Base-by-base conservation (phyloP, 192 early-diverging fungal species). In the Rhizophagus clarus region DNA sequence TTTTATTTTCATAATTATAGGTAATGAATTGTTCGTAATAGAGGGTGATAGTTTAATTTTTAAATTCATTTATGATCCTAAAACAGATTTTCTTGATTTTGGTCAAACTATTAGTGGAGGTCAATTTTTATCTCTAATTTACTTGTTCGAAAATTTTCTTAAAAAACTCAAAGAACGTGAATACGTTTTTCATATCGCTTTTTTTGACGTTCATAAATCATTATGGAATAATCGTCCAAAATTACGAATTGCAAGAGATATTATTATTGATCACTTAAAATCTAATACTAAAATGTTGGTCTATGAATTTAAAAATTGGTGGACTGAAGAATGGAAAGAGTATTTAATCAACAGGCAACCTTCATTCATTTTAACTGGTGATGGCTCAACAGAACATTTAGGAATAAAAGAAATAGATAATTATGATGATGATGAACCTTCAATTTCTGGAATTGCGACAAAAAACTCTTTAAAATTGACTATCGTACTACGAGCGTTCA, bases 41-140 rank as follows among this genome's bases (percentile, higher is more conserved):
- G 86, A 87, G 22, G 85, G 86, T 20, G 86, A 87, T 71, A 64
- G 81, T 66, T 77, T 87, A 11, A 34, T 84, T 22, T 72, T 62
- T 42, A 40, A 51, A 15, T 84, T 49, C 51, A 32, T 72, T 22
- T 77, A 32, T 37, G 82, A 79, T 56, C 56, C 73, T 11, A 20
- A 82, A 72, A 49, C 61, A 2, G 32, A 81, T 37, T 82, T 42
- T 31, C 62, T 82, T 24, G 17, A 72, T 66, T 32, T 61, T 61
- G 37, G 14, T 63, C 24, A 82, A 75, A 34, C 62, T 61, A 62
- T 61, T 22, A 28, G 68, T 28, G 80, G 81, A 9, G 82, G 72
- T 45, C 82, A 77, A 62, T 60, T 77, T 28, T 76, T 85, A 0
- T 79, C 79, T 32, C 56, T 75, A n/a, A 70, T 78, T n/a, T 83